Evolutionary conservation across 2,329 filamentous ascomycete species (phyloP).

Genomic region (Aspergillus neoniger): DNA sequence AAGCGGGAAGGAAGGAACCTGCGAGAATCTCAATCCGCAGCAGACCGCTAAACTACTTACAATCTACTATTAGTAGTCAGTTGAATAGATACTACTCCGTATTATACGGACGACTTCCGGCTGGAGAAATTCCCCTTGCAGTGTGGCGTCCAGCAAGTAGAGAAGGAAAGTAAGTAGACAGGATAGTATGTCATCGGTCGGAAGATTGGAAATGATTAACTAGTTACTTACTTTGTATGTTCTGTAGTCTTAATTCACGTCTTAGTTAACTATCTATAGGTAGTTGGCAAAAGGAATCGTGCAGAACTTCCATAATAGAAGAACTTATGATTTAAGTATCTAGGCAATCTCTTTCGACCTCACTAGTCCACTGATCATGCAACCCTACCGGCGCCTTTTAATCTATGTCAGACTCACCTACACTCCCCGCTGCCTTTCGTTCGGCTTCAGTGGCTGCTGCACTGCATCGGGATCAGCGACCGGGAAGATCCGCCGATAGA

Average conservation of each 20-base stretch:
- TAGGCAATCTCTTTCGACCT: not conserved
- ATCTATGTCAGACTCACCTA: not conserved
- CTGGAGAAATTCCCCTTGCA: constrained; percentile 6
- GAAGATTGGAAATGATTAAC: not conserved
- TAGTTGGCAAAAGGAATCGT: no score
- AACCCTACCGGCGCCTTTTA: not conserved
- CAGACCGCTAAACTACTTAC: no score
- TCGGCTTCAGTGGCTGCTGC: not conserved
- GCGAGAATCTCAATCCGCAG: no score
- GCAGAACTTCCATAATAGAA: not conserved
- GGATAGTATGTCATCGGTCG: not conserved
- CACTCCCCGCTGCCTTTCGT: not conserved
- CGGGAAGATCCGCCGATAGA: constrained; percentile 5
- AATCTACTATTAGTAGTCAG: no score
- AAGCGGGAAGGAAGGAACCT: no score
- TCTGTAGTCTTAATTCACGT: no score
- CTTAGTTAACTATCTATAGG: no score
- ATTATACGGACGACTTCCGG: not conserved
- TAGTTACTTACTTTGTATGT: no score
- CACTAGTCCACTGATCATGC: not conserved
- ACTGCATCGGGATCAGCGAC: constrained; percentile 4
- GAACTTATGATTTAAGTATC: not conserved
- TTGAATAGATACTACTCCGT: no score
- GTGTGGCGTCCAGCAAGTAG: not conserved
- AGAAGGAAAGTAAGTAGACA: no score